These are phyloP conservation scores for Verticillium klebahnii DNA, from an alignment of 2,329 filamentous ascomycete species.

Conservation along the genomic window DNA sequence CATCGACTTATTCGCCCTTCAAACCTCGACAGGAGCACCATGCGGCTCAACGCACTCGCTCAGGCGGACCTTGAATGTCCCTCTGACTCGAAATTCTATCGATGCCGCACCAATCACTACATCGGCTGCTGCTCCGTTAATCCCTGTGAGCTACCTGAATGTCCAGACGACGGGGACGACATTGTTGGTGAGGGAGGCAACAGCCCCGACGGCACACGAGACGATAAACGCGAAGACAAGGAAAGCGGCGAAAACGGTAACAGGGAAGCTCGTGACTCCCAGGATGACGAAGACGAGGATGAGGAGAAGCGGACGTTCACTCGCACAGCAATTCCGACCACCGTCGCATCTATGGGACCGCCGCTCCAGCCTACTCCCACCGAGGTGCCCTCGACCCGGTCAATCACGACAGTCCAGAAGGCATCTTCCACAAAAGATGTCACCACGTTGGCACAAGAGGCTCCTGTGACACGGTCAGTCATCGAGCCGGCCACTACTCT, in stretches of 20 bases:
- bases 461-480: background rate
- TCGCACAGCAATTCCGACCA: background rate
- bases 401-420: background rate
- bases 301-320: background rate
- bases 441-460: background rate
- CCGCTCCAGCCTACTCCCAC: background rate
- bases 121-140: conserved; percentile 40
- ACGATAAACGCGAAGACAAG: background rate
- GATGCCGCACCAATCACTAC: conserved; percentile 30
- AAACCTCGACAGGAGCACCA: background rate
- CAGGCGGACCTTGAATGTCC: conserved; percentile 18
- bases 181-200: background rate
- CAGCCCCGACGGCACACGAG: background rate
- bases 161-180: conserved; percentile 18
- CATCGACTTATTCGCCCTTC: background rate
- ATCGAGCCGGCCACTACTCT: background rate
- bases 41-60: background rate
- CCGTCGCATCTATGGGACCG: background rate
- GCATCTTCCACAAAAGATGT: background rate
- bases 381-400: background rate
- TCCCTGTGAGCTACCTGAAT: conserved; percentile 31
- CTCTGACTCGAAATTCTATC: conserved; percentile 26
- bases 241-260: background rate
- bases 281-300: background rate
- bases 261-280: background rate